Evolutionary conservation across 768 basidiomycete species (phyloP), one percentile per base, ranked within the genome.

Genomic region (Leccinum arenicola): DNA sequence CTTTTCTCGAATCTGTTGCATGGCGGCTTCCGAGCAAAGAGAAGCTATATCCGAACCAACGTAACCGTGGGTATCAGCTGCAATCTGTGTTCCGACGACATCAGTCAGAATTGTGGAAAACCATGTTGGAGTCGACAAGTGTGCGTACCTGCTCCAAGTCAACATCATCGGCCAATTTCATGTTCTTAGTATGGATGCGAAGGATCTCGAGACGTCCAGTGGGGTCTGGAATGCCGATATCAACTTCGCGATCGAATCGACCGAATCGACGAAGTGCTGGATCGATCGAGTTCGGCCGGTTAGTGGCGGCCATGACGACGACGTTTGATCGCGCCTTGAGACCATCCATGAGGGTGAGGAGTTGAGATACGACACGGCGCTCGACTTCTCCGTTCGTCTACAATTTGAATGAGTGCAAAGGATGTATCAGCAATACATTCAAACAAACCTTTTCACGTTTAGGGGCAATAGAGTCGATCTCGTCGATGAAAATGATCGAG

Each of bases 1-100:
- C 86, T 99, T 99, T 79, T 99, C 97, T 73, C 97, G 92, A 64
- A 99, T 99, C 74, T 99, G 97, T 79, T 99, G 97, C 97, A 99
- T 99, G 50, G 97, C 97, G 56, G 97, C 97, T 74, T 99, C 97
- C 2, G 97, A 98, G 75, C 97, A 99, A 53, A 99, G 83, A 11
- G 97, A 91, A 25, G 97, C 97, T 58, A 99, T 73, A 81, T 99
- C 97, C 38, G 97, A 97, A 73, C 97, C 97, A 66, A 99, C 97
- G 70, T 98, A 98, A 75, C 97, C 97, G 74, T 99, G 97, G 6
- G 97, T 99, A 73, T 99, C 97, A 54, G 95, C 95, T 53, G 97
- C 97, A 66, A 99, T 98, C 90, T 96, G 47, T 54, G 29, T 36
- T 43, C 27, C n/a, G 14, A 48, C 38, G 4, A 25, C 23, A 19